Conservation (phyloP, 2,329 filamentous ascomycete species). For the Neofusicoccum cordaticola region DNA sequence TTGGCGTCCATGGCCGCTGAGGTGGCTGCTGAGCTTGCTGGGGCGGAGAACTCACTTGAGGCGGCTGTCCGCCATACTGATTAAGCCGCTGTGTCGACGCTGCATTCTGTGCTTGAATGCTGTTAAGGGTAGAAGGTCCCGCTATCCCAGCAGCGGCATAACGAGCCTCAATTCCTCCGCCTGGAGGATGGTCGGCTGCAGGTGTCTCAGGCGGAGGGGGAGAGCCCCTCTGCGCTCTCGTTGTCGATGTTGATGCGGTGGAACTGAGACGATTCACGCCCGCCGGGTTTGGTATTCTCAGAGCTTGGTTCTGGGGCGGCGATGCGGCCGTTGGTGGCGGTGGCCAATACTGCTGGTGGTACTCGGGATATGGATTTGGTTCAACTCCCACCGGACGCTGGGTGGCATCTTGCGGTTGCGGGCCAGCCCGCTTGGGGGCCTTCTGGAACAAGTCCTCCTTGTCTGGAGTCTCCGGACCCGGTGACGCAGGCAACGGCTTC, state of each 20-base stretch:
- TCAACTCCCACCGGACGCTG: slow-evolving; percentile 46
- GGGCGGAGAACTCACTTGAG: slow-evolving; percentile 46
- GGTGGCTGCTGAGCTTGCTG: slow-evolving; percentile 40
- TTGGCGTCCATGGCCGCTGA: slow-evolving; percentile 86
- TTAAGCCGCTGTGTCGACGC: slow-evolving; percentile 78
- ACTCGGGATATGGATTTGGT: slow-evolving; percentile 49
- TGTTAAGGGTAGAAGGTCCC: slow-evolving; percentile 76
- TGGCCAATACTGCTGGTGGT: slow-evolving; percentile 63
- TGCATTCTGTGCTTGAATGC: slow-evolving; percentile 70
- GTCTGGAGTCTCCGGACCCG: slow-evolving; percentile 71
- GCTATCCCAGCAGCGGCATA: slow-evolving; percentile 91
- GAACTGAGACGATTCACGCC: slow-evolving; percentile 66
- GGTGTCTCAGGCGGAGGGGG: slow-evolving; percentile 94
- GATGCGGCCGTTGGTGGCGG: slow-evolving; percentile 31
- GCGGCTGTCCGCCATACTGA: slow-evolving; percentile 60
- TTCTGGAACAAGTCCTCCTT: slow-evolving; percentile 78
- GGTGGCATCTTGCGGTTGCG: slow-evolving; percentile 21
- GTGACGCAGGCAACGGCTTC: slow-evolving; percentile 78
- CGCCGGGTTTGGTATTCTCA: slow-evolving; percentile 52
- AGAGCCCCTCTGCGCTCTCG: slow-evolving; percentile 84
- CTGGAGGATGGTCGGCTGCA: slow-evolving; percentile 65
- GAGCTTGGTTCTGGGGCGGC: slow-evolving; percentile 28
- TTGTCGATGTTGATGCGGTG: slow-evolving; percentile 90
- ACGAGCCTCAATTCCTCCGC: slow-evolving; percentile 82
- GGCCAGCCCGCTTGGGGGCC: slow-evolving; percentile 41